Conservation (phyloP, 2,329 filamentous ascomycete genomes). For the Trichoderma gracile region DNA sequence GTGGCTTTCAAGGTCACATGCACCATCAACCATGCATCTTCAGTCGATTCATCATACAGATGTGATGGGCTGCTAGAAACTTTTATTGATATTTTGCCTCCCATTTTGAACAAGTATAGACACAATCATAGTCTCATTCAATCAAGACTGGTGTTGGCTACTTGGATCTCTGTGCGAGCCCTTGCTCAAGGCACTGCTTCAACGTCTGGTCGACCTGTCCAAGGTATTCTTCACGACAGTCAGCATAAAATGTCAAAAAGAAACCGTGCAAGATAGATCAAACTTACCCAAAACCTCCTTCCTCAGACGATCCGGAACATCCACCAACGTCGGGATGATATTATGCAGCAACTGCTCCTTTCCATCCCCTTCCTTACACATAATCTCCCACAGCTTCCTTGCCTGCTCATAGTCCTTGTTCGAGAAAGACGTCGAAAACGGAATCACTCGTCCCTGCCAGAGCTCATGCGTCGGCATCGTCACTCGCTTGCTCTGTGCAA, state of each 20-base stretch:
- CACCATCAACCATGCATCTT: too few species aligned
- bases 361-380: conserved; percentile 36
- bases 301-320: not conserved
- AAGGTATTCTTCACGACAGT: not conserved
- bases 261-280: not conserved
- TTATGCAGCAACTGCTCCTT: conserved; percentile 15
- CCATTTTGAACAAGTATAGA: too few species aligned
- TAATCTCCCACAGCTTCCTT: conserved; percentile 50
- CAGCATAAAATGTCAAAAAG: not conserved
- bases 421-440: conserved; percentile 47
- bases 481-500: conserved; percentile 49
- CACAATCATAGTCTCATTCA: too few species aligned
- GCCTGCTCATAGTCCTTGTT: conserved; percentile 55
- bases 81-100: not conserved
- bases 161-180: not conserved
- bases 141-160: not conserved
- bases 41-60: too few species aligned
- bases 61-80: not conserved
- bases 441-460: conserved; percentile 49
- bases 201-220: conserved; percentile 7
- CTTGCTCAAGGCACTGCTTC: conserved; percentile 6
- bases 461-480: conserved; percentile 48
- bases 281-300: conserved; percentile 16
- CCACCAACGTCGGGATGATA: conserved; percentile 4
- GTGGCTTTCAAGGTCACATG: too few species aligned